Evolutionary conservation across 257 asterid genomes (phyloP).

Genomic region (Solanum acaule): DNA sequence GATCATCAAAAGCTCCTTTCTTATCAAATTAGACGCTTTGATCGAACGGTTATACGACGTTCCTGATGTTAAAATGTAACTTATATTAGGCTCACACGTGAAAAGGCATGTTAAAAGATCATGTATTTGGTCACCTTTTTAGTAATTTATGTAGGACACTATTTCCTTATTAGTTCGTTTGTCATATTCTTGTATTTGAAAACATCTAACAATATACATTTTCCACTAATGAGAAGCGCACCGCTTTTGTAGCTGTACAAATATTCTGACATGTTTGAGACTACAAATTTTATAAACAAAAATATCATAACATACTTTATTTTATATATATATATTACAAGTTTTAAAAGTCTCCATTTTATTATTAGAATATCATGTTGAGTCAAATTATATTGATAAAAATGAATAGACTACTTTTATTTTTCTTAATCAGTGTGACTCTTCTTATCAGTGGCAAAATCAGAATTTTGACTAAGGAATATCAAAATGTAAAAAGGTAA

Average conservation of each 20-base stretch:
- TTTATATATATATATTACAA: no score
- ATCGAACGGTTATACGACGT: constrained; percentile 37
- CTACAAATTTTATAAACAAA: background rate
- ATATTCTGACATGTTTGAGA: background rate
- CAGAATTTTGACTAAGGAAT: no score
- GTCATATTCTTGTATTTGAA: background rate
- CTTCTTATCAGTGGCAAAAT: no score
- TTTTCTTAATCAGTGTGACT: no score
- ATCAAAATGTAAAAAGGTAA: no score
- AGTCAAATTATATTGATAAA: background rate
- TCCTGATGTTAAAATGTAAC: background rate
- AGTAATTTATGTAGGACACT: background rate
- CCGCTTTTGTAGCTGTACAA: background rate
- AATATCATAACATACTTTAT: no score
- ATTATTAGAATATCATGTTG: background rate
- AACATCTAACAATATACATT: background rate
- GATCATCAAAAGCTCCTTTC: constrained; percentile 30
- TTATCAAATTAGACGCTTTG: constrained; percentile 38
- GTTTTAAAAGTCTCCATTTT: background rate
- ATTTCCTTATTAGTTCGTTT: rapidly evolving
- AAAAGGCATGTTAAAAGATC: background rate
- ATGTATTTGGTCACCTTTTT: background rate
- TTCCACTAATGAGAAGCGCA: background rate
- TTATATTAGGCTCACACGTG: background rate
- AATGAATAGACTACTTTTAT: no score